A percentile compares a stretch with the other conserved stretches of the same genome.
Conservation (phyloP, 192 early-diverging fungal species). For the Umbelopsis sp. region DNA sequence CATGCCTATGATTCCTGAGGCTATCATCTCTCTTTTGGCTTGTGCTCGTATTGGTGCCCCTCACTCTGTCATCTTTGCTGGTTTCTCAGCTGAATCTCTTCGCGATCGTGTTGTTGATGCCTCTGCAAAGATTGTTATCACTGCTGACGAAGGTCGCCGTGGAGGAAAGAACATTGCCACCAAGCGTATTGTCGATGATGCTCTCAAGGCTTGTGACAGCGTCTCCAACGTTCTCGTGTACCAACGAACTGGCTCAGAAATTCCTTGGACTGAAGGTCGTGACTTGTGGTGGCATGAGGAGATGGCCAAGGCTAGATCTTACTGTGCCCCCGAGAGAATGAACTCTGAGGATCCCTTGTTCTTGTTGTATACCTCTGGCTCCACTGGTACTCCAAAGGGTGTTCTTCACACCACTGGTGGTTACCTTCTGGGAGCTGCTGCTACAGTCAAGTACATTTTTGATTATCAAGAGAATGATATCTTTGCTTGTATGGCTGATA, state of each 20-base stretch:
- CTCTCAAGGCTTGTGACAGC: constrained; percentile 73
- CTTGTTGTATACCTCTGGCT: constrained; percentile 93
- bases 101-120: constrained; percentile 91
- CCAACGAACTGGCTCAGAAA: constrained; percentile 84
- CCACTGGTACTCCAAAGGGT: constrained; percentile 91
- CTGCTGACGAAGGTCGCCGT: constrained; percentile 92
- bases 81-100: constrained; percentile 91
- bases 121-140: constrained; percentile 80
- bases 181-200: constrained; percentile 94
- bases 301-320: constrained; percentile 77
- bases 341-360: constrained; percentile 93
- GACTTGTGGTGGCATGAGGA: constrained; percentile 98
- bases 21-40: constrained; percentile 89
- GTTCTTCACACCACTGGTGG: constrained; percentile 94
- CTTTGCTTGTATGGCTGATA: constrained; percentile 95
- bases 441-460: constrained; percentile 92
- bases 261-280: constrained; percentile 74
- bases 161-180: constrained; percentile 87
- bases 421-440: constrained; percentile 88
- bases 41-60: constrained; percentile 92
- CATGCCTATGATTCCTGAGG: constrained; percentile 98
- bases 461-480: constrained; percentile 89
- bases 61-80: constrained; percentile 96
- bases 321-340: constrained; percentile 86
- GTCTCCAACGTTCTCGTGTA: constrained; percentile 89